Evolutionary conservation across 2,329 filamentous ascomycete genomes (phyloP), one percentile per base, ranked within the genome.

Genomic region (Pseudogymnoascus sp.): DNA sequence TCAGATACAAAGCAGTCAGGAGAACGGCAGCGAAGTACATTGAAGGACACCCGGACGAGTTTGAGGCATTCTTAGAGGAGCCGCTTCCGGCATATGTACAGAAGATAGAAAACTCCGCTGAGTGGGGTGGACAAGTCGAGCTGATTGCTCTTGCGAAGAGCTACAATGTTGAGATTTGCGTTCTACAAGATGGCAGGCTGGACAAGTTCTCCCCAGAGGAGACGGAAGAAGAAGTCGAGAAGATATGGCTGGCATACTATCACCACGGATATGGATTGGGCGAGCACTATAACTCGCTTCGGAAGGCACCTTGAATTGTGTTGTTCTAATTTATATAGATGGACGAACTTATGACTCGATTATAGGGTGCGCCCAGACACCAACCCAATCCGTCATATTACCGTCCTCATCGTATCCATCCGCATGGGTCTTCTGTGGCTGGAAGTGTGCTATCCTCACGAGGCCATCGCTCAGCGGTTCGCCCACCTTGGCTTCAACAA

Each of bases 91-190:
- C 78, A 7, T 96, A 97, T 74, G 81, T 90, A 56, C 77, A 77
- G 56, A 91, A 89, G 77, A 90, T 99, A 65, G 79, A 87, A 66
- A 86, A 95, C 64, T 97, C 93, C 59, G 93, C 91, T 0, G 93
- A 96, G 76, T 99, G 95, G 95, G 95, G 95, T 60, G 95, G 95
- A 0, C 91, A 97, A 79, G 76, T 97, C 67, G 95, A 99, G 79
- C 76, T 99, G 63, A 81, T 87, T 74, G 95, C 95, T 24, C 80
- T 99, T 73, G 90, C 93, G 61, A 87, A 85, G 73, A 85, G 84
- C 62, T 97, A 96, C 70, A 84, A 84, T 2, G 85, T 95, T 10
- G 84, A 88, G 71, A 93, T 97, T 66, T 86, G 87, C 71, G 89
- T 99, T 11, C 78, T 99, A 66, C 93, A 97, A 71, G 89, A 93